These are phyloP conservation scores for Fusarium beomiforme DNA, from an alignment of 2,329 filamentous ascomycete species.

Conservation along the genomic window DNA sequence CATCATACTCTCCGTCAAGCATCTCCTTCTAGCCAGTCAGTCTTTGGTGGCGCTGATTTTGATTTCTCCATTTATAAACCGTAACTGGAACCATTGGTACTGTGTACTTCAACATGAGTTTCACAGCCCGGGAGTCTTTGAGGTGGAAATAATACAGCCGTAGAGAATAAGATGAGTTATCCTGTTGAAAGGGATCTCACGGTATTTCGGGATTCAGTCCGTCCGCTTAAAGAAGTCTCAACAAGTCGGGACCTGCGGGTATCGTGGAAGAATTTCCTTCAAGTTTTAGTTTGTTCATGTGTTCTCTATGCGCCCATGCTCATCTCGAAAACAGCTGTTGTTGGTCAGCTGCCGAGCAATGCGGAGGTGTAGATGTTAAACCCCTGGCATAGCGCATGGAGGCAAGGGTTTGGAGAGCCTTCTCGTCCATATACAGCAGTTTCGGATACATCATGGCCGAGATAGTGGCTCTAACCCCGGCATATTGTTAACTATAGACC, in stretches of 20 bases:
- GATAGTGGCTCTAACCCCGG: conserved; percentile 11
- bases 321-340: conserved; percentile 9
- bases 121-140: background rate
- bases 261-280: conserved; percentile 6
- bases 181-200: conserved; percentile 1
- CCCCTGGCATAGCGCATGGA: conserved; percentile 19
- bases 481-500: conserved; percentile 19
- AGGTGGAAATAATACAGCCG: background rate
- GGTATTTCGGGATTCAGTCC: conserved; percentile 35
- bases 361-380: conserved; percentile 12
- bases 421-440: conserved; percentile 22
- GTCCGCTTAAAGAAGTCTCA: conserved; percentile 17
- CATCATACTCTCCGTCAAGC: background rate
- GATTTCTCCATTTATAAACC: background rate
- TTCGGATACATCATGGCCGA: conserved; percentile 24
- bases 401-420: conserved; percentile 12
- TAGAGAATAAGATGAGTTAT: background rate
- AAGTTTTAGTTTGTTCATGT: conserved; percentile 23
- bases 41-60: background rate
- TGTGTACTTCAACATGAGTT: background rate
- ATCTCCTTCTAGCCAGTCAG: background rate
- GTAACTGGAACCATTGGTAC: background rate
- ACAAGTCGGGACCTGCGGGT: conserved; percentile 1
- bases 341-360: conserved; percentile 19
- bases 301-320: conserved; percentile 10